Evolutionary conservation across 805 yeast species (phyloP), one percentile per base, ranked within the genome.

Genomic region (Sugiyamaella qingdaonensis): DNA sequence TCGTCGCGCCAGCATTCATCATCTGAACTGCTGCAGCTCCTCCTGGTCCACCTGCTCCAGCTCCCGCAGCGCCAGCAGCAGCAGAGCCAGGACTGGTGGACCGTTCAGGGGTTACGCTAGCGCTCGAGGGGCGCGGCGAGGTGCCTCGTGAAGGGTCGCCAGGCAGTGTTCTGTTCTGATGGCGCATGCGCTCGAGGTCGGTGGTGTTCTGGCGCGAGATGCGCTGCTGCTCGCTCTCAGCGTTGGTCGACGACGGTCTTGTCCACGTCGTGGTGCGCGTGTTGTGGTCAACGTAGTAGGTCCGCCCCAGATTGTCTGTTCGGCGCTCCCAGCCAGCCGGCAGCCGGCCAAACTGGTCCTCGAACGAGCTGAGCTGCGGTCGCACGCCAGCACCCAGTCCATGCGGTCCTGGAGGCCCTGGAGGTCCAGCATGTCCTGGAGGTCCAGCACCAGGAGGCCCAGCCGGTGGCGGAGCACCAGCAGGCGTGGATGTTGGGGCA

Each of bases 281-380:
- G 70, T 92, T 90, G 73, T 94, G 99, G 72, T 94, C 99, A 35
- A 94, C 99, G 68, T 92, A 94, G 72, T 94, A 94, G 1, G 98
- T 92, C 66, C 99, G 82, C 29, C 99, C 99, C 65, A 90, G 88
- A 69, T 90, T 89, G 70, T 94, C 99, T 1, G 98, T 91, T 72
- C 99, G 81, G 63, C 99, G 84, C 71, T 94, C 99, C 98, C 99
- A 94, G 2, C 99, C 99, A 5, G 97, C 89, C 2, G 99, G 99
- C 61, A 94, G 77, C 66, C 97, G 79, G 42, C 99, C 99, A 63
- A 84, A 82, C 69, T 92, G 98, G 72, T 94, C 99, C 72, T 94
- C 99, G 68, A 94, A 94, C 1, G 98, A 88, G 4, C 96, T 87
- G 63, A 84, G 85, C 32, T 33, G 52, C 64, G 90, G 80, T 60